Evolutionary conservation across 2,329 filamentous ascomycete species (phyloP).

Genomic region (Colletotrichum spaethianum): DNA sequence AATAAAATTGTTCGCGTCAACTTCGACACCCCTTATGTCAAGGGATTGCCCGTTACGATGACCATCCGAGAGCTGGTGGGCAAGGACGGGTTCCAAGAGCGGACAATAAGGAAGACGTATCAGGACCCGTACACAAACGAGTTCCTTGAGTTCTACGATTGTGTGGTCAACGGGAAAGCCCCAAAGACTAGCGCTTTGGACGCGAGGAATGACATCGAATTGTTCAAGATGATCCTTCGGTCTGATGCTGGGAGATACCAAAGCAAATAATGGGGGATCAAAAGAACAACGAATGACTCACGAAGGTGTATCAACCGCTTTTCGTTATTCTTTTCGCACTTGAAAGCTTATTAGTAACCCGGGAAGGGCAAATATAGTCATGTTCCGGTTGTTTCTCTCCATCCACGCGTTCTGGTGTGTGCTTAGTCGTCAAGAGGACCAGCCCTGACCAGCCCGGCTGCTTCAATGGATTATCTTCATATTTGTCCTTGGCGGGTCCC

Average conservation of each 20-base stretch:
- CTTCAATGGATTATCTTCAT: background rate
- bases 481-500: background rate
- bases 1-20: constrained; percentile 68
- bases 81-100: constrained; percentile 56
- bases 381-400: background rate
- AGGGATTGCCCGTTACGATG: constrained; percentile 66
- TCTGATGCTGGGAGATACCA: constrained; percentile 24
- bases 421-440: background rate
- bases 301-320: too few relatives aligned
- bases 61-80: constrained; percentile 58
- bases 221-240: constrained; percentile 49
- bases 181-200: constrained; percentile 50
- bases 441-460: background rate
- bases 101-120: constrained; percentile 59
- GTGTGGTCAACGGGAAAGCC: constrained; percentile 42
- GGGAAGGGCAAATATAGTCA: background rate
- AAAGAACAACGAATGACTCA: background rate
- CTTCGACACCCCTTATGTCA: constrained; percentile 72
- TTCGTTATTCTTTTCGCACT: background rate
- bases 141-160: constrained; percentile 52
- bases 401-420: background rate
- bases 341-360: background rate
- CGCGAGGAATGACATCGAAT: constrained; percentile 49
- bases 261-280: background rate
- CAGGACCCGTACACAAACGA: constrained; percentile 57